These are phyloP conservation scores for Wickerhamiella kurtzmanii DNA, from an alignment of 805 yeast genomes.

Conservation along the genomic window DNA sequence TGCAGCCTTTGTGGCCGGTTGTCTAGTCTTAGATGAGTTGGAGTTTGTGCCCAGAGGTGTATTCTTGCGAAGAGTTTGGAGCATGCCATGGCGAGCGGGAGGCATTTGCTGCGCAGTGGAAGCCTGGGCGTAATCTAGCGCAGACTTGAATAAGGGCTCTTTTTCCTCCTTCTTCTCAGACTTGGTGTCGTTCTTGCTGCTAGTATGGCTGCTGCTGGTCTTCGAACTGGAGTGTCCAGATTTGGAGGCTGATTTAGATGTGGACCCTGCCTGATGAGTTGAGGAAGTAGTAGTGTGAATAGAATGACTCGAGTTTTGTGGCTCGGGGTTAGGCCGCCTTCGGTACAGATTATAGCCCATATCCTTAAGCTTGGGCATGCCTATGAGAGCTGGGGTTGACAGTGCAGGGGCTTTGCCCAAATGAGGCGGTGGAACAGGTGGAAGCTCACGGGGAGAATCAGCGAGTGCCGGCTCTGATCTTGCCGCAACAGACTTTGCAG, in stretches of 20 bases:
- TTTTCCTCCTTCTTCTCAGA: background rate
- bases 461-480: no score
- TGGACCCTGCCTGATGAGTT: no score
- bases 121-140: constrained; percentile 13
- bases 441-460: no score
- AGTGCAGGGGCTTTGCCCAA: background rate
- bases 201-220: background rate
- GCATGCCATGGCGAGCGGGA: constrained; percentile 10
- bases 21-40: constrained; percentile 1
- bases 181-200: no score
- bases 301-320: constrained; percentile 1
- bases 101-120: constrained; percentile 5
- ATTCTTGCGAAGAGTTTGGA: constrained; percentile 12
- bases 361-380: constrained; percentile 16
- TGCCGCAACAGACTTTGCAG: background rate
- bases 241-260: no score
- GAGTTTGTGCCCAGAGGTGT: constrained; percentile 8
- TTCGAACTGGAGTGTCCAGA: background rate
- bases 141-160: background rate
- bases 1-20: background rate
- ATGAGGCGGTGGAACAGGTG: background rate
- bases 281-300: constrained; percentile 1
- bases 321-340: constrained; percentile 6
- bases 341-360: constrained; percentile 19
- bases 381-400: background rate